These are phyloP conservation scores for Thermothielavioides terrestris DNA, from an alignment of 495 filamentous ascomycete genomes.

Conservation along the genomic window DNA sequence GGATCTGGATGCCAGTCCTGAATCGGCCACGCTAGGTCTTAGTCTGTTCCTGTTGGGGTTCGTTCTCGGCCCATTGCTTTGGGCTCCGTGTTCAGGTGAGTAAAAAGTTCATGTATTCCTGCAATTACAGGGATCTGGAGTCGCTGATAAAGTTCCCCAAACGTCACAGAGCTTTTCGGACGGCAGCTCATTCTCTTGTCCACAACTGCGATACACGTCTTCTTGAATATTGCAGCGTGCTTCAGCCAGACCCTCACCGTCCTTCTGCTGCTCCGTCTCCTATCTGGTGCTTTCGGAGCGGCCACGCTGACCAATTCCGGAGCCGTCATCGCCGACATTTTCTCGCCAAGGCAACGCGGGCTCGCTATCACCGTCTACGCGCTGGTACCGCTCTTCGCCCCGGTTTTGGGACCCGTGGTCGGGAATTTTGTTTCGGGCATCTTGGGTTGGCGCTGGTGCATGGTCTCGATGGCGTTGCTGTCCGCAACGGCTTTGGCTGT, in stretches of 20 bases:
- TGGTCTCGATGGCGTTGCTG: not conserved
- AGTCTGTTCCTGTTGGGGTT: not conserved
- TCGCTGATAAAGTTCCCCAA: not conserved
- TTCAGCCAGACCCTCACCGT: not conserved
- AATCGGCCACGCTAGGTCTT: not conserved
- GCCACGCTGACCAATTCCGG: not conserved
- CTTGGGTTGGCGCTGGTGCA: not conserved
- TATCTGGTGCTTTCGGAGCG: not conserved
- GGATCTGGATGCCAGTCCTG: not conserved
- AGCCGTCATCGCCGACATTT: not conserved
- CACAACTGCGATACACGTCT: not conserved
- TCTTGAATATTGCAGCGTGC: not conserved
- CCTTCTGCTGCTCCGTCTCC: not conserved
- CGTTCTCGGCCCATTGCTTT: not conserved
- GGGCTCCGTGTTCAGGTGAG: not conserved
- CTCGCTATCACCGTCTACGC: not conserved
- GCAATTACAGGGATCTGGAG: not conserved
- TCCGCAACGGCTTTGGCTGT: not conserved
- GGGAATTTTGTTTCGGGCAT: not conserved
- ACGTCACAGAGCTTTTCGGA: not conserved
- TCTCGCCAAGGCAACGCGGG: not conserved
- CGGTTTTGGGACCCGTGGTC: not conserved
- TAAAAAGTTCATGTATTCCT: not conserved
- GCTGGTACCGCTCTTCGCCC: not conserved
- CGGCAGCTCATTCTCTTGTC: not conserved